These are phyloP conservation scores for Hirsutella thompsonii DNA, from an alignment of 2,329 filamentous ascomycete species.

Conservation along the genomic window DNA sequence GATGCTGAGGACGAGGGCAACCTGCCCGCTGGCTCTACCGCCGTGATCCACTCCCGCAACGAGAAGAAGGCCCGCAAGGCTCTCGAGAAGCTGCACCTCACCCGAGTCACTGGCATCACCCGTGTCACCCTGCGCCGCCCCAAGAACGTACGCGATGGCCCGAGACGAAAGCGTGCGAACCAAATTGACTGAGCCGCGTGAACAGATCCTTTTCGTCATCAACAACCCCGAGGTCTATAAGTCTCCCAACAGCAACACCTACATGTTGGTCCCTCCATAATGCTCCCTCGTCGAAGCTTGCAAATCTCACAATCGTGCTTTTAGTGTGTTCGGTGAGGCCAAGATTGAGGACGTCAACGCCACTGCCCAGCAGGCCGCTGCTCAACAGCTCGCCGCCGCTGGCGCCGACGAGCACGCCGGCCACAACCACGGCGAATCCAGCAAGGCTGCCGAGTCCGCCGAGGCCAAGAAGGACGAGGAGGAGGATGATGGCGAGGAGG, in stretches of 20 bases:
- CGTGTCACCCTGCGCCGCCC: slow-evolving; percentile 94
- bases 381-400: slow-evolving; percentile 79
- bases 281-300: neutral
- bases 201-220: slow-evolving; percentile 96
- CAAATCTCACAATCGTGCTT: neutral
- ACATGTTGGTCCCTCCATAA: slow-evolving; percentile 64
- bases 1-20: slow-evolving; percentile 73
- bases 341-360: slow-evolving; percentile 99
- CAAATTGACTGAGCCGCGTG: slow-evolving; percentile 3
- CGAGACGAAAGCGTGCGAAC: slow-evolving; percentile 2
- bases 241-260: slow-evolving; percentile 98
- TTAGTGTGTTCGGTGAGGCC: slow-evolving; percentile 96
- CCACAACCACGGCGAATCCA: slow-evolving; percentile 59
- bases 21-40: slow-evolving; percentile 70
- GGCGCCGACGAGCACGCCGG: slow-evolving; percentile 53
- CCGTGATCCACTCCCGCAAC: slow-evolving; percentile 94
- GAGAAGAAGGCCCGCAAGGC: slow-evolving; percentile 99
- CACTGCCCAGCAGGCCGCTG: slow-evolving; percentile 77
- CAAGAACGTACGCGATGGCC: slow-evolving; percentile 73
- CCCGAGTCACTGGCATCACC: slow-evolving; percentile 93
- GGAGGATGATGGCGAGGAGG: slow-evolving; percentile 90
- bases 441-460: slow-evolving; percentile 46
- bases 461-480: slow-evolving; percentile 68
- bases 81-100: slow-evolving; percentile 95
- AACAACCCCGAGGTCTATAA: slow-evolving; percentile 99